Base-by-base conservation (phyloP, 2,329 filamentous ascomycete species). In the Neopestalotiopsis clavispora region DNA sequence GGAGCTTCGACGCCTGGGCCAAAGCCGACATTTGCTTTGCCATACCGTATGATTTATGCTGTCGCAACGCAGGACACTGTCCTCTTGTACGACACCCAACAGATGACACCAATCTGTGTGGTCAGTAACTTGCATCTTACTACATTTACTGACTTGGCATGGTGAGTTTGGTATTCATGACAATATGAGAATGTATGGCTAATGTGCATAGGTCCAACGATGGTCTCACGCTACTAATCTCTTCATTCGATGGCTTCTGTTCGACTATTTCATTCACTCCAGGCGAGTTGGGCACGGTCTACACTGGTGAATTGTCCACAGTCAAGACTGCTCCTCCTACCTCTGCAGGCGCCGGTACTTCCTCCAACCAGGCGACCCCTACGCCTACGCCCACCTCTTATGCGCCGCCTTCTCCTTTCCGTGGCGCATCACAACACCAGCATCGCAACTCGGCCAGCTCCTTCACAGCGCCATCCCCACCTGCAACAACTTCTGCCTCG, bases 221-320 rank as follows among this genome's bases (percentile, higher is more conserved):
- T 79, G 92, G 92, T 13, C 85, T 89, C 57, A 94, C 92, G 1
- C 84, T 99, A 28, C 86, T 99, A 64, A 97, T 99, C 83, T 96
- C 94, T n/a, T 99, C 96, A 0, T 98, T 96, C 0, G 96, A 99
- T 79, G 96, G 96, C 0, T 99, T 98, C 83, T 99, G 96, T 79
- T 99, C 96, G 0, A 92, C 93, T 0, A 84, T 99, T 5, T 92
- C 94, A 0, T 99, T 99, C 77, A 81, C 89, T 1, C 84, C 92
- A 2, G 93, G 94, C 9, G 96, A 99, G 79, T 84, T 99, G 1
- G 96, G 96, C 13, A 91, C 95, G 72, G 82, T 90, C 4, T 97
- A 97, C 78, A 91, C 90, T 9, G 91, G 91, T 40, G 90, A 94
- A 65, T 79, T 90, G 52, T 83, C 85, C n/a, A 82, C 83, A 14